A percentile compares a stretch with the other conserved stretches of the same genome.
These are phyloP conservation scores for Zygosaccharomyces sapae DNA, from an alignment of 1,139 yeast genomes.

Conservation along the genomic window DNA sequence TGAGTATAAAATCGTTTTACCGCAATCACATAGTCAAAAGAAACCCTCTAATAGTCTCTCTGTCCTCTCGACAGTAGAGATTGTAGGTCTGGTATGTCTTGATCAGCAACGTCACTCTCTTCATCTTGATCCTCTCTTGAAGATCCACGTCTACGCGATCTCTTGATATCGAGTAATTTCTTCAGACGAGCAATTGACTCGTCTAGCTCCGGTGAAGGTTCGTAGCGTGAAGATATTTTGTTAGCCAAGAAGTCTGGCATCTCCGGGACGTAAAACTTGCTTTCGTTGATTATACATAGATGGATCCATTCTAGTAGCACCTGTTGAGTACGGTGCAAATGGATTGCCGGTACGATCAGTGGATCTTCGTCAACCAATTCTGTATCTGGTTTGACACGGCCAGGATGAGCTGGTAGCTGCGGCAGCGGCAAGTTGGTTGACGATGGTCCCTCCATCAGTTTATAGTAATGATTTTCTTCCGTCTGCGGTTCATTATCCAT, in stretches of 20 bases:
- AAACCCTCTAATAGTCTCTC: neutral
- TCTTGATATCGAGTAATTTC: slow-evolving; percentile 18
- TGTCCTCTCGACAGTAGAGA: slow-evolving; percentile 21
- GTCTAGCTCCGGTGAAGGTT: slow-evolving; percentile 6
- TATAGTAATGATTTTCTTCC: slow-evolving; percentile 18
- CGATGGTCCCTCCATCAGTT: slow-evolving; percentile 11
- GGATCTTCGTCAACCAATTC: slow-evolving; percentile 20
- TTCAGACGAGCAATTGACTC: slow-evolving; percentile 15
- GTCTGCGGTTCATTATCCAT: slow-evolving; percentile 16
- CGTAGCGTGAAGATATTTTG: slow-evolving; percentile 18
- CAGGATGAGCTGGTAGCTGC: neutral
- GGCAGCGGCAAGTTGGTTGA: slow-evolving; percentile 25
- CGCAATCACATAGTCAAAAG: no score
- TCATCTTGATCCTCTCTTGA: slow-evolving; percentile 14
- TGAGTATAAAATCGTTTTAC: no score
- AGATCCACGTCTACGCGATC: slow-evolving; percentile 8
- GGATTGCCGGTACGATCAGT: slow-evolving; percentile 25
- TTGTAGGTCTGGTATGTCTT: slow-evolving; percentile 26
- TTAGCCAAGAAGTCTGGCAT: slow-evolving; percentile 16
- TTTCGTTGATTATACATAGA: slow-evolving; percentile 18
- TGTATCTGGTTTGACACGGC: neutral
- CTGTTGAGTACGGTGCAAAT: slow-evolving; percentile 28
- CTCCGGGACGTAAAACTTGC: slow-evolving; percentile 22
- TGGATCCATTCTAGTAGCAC: slow-evolving; percentile 28
- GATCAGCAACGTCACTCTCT: slow-evolving; percentile 12